Evolutionary conservation across 345 rosid species (phyloP), one percentile per base, ranked within the genome.

Genomic region (Eucalyptus melliodora): DNA sequence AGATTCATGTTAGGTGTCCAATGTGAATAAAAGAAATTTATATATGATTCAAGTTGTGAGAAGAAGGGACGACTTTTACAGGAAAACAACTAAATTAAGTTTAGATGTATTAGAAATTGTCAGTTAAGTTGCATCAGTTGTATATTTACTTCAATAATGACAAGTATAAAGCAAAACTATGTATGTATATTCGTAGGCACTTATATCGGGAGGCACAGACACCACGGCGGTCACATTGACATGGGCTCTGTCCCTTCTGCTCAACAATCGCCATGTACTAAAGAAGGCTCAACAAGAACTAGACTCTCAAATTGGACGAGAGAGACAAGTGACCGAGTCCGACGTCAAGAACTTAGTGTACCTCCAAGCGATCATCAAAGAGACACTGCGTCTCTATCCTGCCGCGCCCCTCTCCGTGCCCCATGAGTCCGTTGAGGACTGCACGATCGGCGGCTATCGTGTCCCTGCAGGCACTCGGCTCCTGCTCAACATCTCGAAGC

Each of bases 301-400:
- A 14, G 96, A 95, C 89, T 50, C 80, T 56, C 93, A 89, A 7
- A 92, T 95, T 8, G 97, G 97, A 7, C 82, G 9, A 87, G 92
- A 94, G 17, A 88, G 97, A 59, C 92, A 88, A 87, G 95, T 95
- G 2, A 90, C 93, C 14, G 97, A 94, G 45, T 92, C 96, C 8
- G 97, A 95, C 92, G 86, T 95, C 6, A 90, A 92, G 81, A 92
- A 91, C 50, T 90, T 95, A 6, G 89, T 88, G 7, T 95, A 96
- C 89, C 91, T 96, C 69, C 95, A 94, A 88, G 96, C 98, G 19
- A 92, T 95, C 42, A 50, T 94, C 89, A 96, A 94, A 91, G 98
- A 96, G 90, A 92, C 96, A 19, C 88, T 95, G 47, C 91, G 96
- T 21, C 83, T 96, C 30, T 94, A 95, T 90, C 97, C 97, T 16